A percentile compares a stretch with the other conserved stretches of the same genome.
phyloP scores from a whole-genome alignment of 75 land plant species.

The Pinus tabuliformis region DNA sequence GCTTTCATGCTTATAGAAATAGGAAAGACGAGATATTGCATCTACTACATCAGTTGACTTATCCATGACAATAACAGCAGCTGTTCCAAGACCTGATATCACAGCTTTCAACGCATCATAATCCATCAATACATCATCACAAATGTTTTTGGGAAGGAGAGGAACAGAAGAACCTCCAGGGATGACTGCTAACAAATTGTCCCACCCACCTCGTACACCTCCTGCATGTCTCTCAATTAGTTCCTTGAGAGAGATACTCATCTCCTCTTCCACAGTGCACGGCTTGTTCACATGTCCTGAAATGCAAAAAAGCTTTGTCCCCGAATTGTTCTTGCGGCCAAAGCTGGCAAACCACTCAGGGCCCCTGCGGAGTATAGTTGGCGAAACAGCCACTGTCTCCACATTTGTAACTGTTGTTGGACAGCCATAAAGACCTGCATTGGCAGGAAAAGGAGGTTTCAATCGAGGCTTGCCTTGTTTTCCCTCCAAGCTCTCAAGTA shows the following conservation, averaged over 20 bases:
- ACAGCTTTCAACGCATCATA: constrained; percentile 95
- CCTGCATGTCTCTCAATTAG: constrained; percentile 90
- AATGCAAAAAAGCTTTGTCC: constrained; percentile 89
- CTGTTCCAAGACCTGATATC: constrained; percentile 84
- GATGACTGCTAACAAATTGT: constrained; percentile 85
- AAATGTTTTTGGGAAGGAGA: constrained; percentile 69
- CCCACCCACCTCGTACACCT: constrained; percentile 98
- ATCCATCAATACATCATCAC: constrained; percentile 95
- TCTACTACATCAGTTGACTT: constrained; percentile 93
- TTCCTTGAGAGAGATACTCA: constrained; percentile 92
- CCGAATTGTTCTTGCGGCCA: constrained; percentile 94
- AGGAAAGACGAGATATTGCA: constrained; percentile 89
- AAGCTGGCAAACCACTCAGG: constrained; percentile 98
- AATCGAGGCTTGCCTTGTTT: constrained; percentile 96
- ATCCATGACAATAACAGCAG: constrained; percentile 95
- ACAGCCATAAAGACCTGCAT: constrained; percentile 92
- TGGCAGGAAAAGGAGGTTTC: constrained; percentile 97
- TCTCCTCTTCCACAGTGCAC: constrained; percentile 97
- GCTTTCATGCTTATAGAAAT: constrained; percentile 94
- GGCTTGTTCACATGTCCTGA: constrained; percentile 97
- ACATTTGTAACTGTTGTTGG: constrained; percentile 98
- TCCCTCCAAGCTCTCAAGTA: constrained; percentile 90
- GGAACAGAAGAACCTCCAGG: constrained; percentile 97
- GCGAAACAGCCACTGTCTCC: constrained; percentile 93
- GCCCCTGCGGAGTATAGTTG: constrained; percentile 88